Evolutionary conservation across 306 rosid species (phyloP), one percentile per base, ranked within the genome.

Genomic region (Lablab purpureus): DNA sequence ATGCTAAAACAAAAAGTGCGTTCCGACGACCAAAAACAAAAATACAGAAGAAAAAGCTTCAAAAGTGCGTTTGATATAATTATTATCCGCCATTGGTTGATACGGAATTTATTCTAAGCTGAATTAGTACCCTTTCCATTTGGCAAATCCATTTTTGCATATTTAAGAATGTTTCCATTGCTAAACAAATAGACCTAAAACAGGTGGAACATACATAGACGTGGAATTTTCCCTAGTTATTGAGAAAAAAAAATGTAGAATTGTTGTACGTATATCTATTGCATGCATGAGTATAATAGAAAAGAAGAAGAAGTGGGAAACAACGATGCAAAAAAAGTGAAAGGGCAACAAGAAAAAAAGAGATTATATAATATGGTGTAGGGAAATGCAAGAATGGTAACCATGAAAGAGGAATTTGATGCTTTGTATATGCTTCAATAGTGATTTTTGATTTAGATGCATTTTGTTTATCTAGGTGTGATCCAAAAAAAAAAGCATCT

Each of bases 361-460:
- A 25, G 11, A 17, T 74, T 5, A 64, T 36, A 18, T 27, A 34
- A 34, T 34, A 18, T 45, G n/a, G 56, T 5, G 54, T 27, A 11
- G 4, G 23, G 17, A 47, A 63, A 75, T 18, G 56, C 41, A 43
- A 62, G 7, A 34, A 30, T 50, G 73, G 8, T 36, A 21, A 34
- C 30, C 43, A 77, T 37, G 34, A 77, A 52, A 77, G 55, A 28
- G 10, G 81, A 77, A 77, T 67, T 54, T 8, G 81, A 67, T 77
- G 68, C 75, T 40, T 11, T 75, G 51, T 64, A 7, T 15, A 36
- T 77, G 74, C 54, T 36, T 7, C 0, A 19, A 60, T 0, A 22
- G 13, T 30, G 43, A 55, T 37, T 67, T 52, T 67, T 30, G 54
- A 40, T 51, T 46, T 25, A 37, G 22, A 25, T 52, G 67, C 67